A percentile compares a stretch with the other conserved stretches of the same genome.
Evolutionary conservation across 2,329 filamentous ascomycete genomes (phyloP).

Genomic region (Exophiala bonariae): DNA sequence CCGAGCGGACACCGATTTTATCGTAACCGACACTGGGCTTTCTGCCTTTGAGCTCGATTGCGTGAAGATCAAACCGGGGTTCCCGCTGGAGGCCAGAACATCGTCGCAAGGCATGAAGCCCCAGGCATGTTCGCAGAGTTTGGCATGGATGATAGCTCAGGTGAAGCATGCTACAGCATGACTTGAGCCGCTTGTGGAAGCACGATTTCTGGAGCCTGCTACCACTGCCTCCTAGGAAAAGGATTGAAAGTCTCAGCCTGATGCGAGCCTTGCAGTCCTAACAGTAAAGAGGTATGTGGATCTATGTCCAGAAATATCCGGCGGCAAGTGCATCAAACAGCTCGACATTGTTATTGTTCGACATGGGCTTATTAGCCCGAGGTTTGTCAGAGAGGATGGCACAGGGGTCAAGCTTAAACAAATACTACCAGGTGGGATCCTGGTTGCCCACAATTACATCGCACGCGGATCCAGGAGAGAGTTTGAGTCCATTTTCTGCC

Average conservation of each 20-base stretch:
- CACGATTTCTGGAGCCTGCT: conserved; percentile 82
- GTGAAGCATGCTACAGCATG: conserved; percentile 81
- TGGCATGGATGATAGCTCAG: conserved; percentile 70
- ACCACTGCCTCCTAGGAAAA: too few relatives aligned
- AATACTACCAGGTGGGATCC: conserved; percentile 61
- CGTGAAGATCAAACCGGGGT: conserved; percentile 73
- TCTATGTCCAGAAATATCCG: conserved; percentile 63
- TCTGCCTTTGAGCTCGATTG: conserved; percentile 74
- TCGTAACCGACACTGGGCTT: conserved; percentile 85
- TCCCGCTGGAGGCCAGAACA: conserved; percentile 79
- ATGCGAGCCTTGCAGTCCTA: conserved; percentile 74
- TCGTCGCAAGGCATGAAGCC: conserved; percentile 77
- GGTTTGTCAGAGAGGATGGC: conserved; percentile 72
- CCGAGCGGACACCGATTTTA: conserved; percentile 61
- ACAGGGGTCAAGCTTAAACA: conserved; percentile 73
- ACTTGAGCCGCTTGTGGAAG: conserved; percentile 74
- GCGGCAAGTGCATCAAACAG: conserved; percentile 68
- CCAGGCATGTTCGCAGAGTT: conserved; percentile 69
- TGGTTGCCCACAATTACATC: conserved; percentile 67
- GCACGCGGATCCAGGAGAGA: conserved; percentile 54
- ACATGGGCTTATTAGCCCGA: conserved; percentile 80
- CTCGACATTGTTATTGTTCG: conserved; percentile 75
- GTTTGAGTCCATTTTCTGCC: too few relatives aligned
- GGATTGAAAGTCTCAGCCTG: conserved; percentile 77
- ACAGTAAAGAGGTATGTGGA: conserved; percentile 80